Percentiles rank a stretch among this genome's conserved stretches.
Evolutionary conservation across 805 yeast genomes (phyloP).

Genomic region (Debaryomyces prosopidis): DNA sequence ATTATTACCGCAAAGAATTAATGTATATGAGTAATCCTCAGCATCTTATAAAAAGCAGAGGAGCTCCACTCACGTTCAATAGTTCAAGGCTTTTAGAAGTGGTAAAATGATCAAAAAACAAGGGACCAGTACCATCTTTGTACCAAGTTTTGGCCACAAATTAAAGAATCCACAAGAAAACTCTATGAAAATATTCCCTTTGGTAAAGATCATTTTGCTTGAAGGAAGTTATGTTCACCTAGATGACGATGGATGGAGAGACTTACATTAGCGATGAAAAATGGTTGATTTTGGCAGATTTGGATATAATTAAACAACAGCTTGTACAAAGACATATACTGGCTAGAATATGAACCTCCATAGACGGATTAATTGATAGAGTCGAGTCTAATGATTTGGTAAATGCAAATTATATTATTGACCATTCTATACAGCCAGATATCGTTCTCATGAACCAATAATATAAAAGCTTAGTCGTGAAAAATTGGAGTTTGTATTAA

Average conservation of each 20-base stretch:
- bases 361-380: constrained; percentile 48
- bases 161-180: constrained; percentile 63
- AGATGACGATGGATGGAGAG: constrained; percentile 55
- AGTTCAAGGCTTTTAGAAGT: constrained; percentile 31
- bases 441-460: background rate
- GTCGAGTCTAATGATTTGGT: constrained; percentile 55
- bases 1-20: constrained; percentile 24
- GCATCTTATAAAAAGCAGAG: constrained; percentile 60
- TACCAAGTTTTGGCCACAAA: constrained; percentile 73
- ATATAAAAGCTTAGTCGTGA: background rate
- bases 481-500: no score
- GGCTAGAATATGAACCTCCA: constrained; percentile 45
- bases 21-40: constrained; percentile 48
- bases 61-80: constrained; percentile 82
- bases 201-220: constrained; percentile 54
- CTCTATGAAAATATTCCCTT: constrained; percentile 44
- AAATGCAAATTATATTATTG: constrained; percentile 48
- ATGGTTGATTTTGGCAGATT: constrained; percentile 50
- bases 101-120: constrained; percentile 10
- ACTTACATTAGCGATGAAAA: constrained; percentile 41
- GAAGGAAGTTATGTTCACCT: constrained; percentile 74
- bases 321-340: constrained; percentile 63
- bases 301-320: constrained; percentile 48
- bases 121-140: constrained; percentile 27
- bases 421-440: constrained; percentile 5